A percentile compares a stretch with the other conserved stretches of the same genome.
Evolutionary conservation across 805 yeast genomes (phyloP).

Genomic region (Spathaspora hagerdaliae): DNA sequence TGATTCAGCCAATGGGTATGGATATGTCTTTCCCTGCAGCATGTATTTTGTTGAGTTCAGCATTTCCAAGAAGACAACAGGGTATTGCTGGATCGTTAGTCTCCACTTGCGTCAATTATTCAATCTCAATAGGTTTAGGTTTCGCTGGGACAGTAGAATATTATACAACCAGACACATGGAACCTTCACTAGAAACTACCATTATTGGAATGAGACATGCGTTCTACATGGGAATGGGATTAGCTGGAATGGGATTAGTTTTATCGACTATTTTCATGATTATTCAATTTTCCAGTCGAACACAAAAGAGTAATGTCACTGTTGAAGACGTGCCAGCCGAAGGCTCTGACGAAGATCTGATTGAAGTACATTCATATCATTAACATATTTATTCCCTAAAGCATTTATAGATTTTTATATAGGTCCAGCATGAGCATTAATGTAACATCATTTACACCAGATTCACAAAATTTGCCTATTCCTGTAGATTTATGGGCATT

Average conservation of each 20-base stretch:
- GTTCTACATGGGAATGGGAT: slow-evolving; percentile 29
- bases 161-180: slow-evolving; percentile 18
- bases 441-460: too few relatives aligned
- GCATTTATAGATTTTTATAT: too few relatives aligned
- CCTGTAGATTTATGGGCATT: too few relatives aligned
- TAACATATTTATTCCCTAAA: too few relatives aligned
- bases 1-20: slow-evolving; percentile 67
- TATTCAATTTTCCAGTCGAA: slow-evolving; percentile 2
- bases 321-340: too few relatives aligned
- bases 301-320: too few relatives aligned
- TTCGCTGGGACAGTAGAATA: slow-evolving; percentile 31
- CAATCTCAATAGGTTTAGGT: slow-evolving; percentile 41
- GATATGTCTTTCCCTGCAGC: slow-evolving; percentile 77
- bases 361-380: too few relatives aligned
- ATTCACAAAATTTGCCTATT: too few relatives aligned
- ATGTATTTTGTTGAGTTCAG: slow-evolving; percentile 53
- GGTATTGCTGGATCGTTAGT: slow-evolving; percentile 77
- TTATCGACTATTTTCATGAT: slow-evolving; percentile 14
- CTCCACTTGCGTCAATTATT: slow-evolving; percentile 66
- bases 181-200: slow-evolving; percentile 11
- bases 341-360: too few relatives aligned
- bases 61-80: slow-evolving; percentile 59
- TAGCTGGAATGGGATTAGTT: slow-evolving; percentile 28
- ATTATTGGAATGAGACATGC: slow-evolving; percentile 22
- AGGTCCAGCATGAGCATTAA: too few relatives aligned